Evolutionary conservation across 177 flowering plant genomes (phyloP), one percentile per base, ranked within the genome.

Genomic region (Vitis hybrid): DNA sequence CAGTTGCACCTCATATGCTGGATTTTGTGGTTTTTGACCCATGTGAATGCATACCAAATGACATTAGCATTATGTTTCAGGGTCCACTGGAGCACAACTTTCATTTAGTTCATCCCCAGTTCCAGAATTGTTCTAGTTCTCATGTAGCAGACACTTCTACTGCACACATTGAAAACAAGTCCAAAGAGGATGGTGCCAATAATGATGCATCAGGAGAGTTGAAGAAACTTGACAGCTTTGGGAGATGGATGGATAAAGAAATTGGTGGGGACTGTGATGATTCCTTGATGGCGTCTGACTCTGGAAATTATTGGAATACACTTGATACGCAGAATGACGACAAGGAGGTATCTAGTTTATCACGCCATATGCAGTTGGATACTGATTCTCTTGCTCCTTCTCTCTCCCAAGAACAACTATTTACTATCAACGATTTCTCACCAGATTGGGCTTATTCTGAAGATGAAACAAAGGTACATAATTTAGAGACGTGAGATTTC

Each of bases 391-490:
- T 83, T 61, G 87, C 87, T 30, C 94, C 94, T 61, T 91, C 89
- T 30, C 86, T 91, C 71, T 84, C 89, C 64, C 85, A 85, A 72
- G 94, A 91, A 32, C 97, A 91, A 70, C 80, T 88, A 11, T 91
- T 91, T 70, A 87, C 81, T 70, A 86, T 89, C 62, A 2, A 50
- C 70, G 95, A 90, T 76, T 85, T 79, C 67, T 83, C 95, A 57
- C 97, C 97, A 34, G 86, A 86, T 59, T 89, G 95, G 93, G 85
- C 91, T 60, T 87, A 79, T 72, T 71, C 87, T 30, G 86, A 79
- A 3, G 70, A 68, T 32, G 84, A 81, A 67, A 90, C 90, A 12
- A 87, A 89, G 92, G 97, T 86, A 64, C 61, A 71, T 60, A n/a
- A 39, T 60, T 76, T 19, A 59, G 17, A 58, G 30, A 51, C 58